phyloP scores from a whole-genome alignment of 2,329 filamentous ascomycete genomes.

The Westerdykella aurantiaca region DNA sequence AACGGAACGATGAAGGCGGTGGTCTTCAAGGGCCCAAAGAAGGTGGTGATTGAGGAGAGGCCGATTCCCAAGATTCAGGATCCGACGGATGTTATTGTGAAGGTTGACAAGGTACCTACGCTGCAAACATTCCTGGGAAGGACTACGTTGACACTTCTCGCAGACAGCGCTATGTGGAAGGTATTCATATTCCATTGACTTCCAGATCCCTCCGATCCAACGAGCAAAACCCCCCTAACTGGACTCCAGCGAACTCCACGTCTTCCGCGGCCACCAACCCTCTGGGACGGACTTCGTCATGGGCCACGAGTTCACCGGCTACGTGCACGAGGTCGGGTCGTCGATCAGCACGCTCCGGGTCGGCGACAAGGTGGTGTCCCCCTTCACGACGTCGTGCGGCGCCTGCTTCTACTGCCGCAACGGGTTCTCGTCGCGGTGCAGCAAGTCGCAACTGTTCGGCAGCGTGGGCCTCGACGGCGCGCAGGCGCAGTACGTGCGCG shows the following conservation, averaged over 20 bases:
- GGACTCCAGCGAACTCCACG: slow-evolving; percentile 66
- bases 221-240: not conserved
- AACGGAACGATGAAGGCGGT: slow-evolving; percentile 70
- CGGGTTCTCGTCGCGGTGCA: slow-evolving; percentile 71
- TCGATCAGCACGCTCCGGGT: slow-evolving; percentile 62
- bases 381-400: slow-evolving; percentile 61
- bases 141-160: not conserved
- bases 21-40: slow-evolving; percentile 72
- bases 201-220: not conserved
- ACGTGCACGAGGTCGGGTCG: slow-evolving; percentile 61
- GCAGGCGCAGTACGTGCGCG: slow-evolving; percentile 68
- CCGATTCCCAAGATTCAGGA: slow-evolving; percentile 70
- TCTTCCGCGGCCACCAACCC: slow-evolving; percentile 75
- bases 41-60: slow-evolving; percentile 70
- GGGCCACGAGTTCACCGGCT: slow-evolving; percentile 86
- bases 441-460: slow-evolving; percentile 65
- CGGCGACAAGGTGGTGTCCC: slow-evolving; percentile 74
- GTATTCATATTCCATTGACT: slow-evolving; percentile 44
- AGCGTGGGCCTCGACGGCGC: slow-evolving; percentile 64
- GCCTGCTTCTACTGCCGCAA: slow-evolving; percentile 81
- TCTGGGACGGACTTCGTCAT: slow-evolving; percentile 60
- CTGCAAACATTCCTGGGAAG: too few species aligned
- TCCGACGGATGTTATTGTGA: slow-evolving; percentile 71
- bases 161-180: slow-evolving; percentile 78
- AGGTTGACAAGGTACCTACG: slow-evolving; percentile 56